Percentiles rank a stretch among this genome's conserved stretches.
phyloP scores from a whole-genome alignment of 2,329 filamentous ascomycete genomes.

The Nothophaeocryptopus gaeumannii region DNA sequence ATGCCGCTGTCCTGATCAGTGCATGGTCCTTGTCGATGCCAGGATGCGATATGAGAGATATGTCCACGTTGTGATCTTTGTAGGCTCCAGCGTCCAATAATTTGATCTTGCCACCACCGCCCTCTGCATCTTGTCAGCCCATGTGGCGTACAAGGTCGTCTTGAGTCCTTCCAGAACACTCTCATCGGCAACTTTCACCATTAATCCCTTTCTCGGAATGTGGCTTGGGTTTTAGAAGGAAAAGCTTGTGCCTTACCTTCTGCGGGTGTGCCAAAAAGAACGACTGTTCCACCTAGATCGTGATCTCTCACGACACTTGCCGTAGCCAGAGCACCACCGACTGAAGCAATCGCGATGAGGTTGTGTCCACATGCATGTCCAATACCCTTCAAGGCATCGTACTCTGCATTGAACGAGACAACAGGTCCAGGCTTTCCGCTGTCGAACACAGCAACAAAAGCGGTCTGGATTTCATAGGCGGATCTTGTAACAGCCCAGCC shows the following conservation, averaged over 20 bases:
- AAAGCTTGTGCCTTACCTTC: constrained; percentile 36
- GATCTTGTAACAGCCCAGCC: constrained; percentile 52
- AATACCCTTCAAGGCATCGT: constrained; percentile 41
- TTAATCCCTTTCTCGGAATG: no score
- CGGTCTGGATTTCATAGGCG: constrained; percentile 53
- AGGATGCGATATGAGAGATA: constrained; percentile 38
- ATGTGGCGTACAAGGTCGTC: not conserved
- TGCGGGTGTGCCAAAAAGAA: constrained; percentile 46
- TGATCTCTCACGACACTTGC: constrained; percentile 32
- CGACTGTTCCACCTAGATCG: constrained; percentile 36
- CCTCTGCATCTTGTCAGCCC: constrained; percentile 13
- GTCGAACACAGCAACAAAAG: constrained; percentile 53
- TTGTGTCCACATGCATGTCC: constrained; percentile 49
- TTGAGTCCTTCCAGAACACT: no score
- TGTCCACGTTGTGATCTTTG: constrained; percentile 37
- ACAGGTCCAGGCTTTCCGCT: constrained; percentile 39
- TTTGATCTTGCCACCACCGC: constrained; percentile 41
- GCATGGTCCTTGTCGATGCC: constrained; percentile 38
- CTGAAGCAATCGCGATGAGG: constrained; percentile 41
- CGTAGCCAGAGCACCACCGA: constrained; percentile 41
- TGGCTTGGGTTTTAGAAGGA: no score
- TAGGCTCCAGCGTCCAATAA: constrained; percentile 47
- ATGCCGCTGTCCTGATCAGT: constrained; percentile 53
- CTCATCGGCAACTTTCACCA: no score
- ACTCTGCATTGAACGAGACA: constrained; percentile 42